A percentile compares a stretch with the other conserved stretches of the same genome.
Conservation (phyloP, 164 flowering plant species). For the Kingdonia uniflora region DNA sequence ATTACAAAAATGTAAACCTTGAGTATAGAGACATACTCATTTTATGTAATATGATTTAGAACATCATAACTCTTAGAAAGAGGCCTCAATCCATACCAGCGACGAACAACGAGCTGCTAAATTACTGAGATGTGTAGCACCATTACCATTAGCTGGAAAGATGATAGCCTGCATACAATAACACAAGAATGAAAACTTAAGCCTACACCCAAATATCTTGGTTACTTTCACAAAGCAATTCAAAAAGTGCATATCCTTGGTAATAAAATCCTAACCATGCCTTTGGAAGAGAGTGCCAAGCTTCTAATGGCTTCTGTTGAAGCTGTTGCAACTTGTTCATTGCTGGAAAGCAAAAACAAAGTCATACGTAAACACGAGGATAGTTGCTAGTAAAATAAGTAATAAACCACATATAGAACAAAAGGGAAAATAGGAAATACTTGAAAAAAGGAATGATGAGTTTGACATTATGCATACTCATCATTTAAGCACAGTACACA, state of each 20-base stretch:
- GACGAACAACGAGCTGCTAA: conserved; percentile 57
- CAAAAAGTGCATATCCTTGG: neutral
- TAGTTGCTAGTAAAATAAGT: no score
- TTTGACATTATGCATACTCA: no score
- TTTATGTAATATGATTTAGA: no score
- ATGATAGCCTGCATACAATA: conserved; percentile 38
- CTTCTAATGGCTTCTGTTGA: conserved; percentile 58
- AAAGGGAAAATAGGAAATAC: no score
- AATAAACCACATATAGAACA: no score
- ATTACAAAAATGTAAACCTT: neutral
- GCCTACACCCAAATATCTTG: no score
- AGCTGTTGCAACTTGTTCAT: conserved; percentile 65
- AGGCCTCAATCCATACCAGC: conserved; percentile 37
- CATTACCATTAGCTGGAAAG: conserved; percentile 44
- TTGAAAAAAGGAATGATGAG: no score
- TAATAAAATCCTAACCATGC: conserved; percentile 42
- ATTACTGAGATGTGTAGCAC: conserved; percentile 44
- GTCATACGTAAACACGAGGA: neutral
- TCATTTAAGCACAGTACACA: no score
- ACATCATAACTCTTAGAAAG: no score
- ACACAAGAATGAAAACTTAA: neutral
- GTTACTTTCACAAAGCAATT: no score
- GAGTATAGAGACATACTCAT: no score
- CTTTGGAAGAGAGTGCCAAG: conserved; percentile 49
- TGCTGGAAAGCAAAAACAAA: conserved; percentile 25